Percentiles rank a stretch among this genome's conserved stretches.
Conservation (phyloP, 495 filamentous ascomycete genomes). For the Lasiosphaeris hirsuta region DNA sequence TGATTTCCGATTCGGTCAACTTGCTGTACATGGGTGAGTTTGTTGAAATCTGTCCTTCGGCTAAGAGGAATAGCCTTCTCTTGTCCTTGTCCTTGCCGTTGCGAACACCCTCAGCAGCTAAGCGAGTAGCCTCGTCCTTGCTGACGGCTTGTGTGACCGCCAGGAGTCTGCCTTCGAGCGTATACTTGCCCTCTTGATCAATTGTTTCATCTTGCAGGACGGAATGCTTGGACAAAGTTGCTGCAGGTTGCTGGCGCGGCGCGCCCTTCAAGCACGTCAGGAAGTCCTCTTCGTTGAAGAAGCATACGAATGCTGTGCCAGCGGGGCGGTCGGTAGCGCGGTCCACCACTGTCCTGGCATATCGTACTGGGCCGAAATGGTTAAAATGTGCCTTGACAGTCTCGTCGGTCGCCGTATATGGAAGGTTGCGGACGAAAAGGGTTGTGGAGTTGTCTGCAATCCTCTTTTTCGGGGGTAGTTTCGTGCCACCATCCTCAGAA, state of each 20-base stretch:
- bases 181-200: conserved; percentile 79
- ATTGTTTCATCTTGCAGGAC: conserved; percentile 76
- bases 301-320: conserved; percentile 93
- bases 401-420: conserved; percentile 79
- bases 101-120: conserved; percentile 64
- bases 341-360: conserved; percentile 87
- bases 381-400: conserved; percentile 76
- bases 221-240: conserved; percentile 59
- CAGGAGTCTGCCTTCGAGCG: conserved; percentile 81
- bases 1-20: conserved; percentile 75
- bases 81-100: conserved; percentile 79
- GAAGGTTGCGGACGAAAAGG: conserved; percentile 91
- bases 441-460: conserved; percentile 62
- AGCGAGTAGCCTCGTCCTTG: conserved; percentile 68
- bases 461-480: conserved; percentile 17
- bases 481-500: conserved; percentile 10
- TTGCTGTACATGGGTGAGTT: conserved; percentile 69
- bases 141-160: conserved; percentile 81
- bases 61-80: conserved; percentile 83
- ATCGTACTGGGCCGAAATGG: conserved; percentile 78
- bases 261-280: conserved; percentile 68
- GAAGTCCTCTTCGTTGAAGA: conserved; percentile 72
- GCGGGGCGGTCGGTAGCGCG: conserved; percentile 75
- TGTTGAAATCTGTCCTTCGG: conserved; percentile 74
- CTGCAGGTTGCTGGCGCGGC: conserved; percentile 53